A percentile compares a stretch with the other conserved stretches of the same genome.
These are phyloP conservation scores for Tulasnella sp. DNA, from an alignment of 768 basidiomycete species.

Conservation along the genomic window DNA sequence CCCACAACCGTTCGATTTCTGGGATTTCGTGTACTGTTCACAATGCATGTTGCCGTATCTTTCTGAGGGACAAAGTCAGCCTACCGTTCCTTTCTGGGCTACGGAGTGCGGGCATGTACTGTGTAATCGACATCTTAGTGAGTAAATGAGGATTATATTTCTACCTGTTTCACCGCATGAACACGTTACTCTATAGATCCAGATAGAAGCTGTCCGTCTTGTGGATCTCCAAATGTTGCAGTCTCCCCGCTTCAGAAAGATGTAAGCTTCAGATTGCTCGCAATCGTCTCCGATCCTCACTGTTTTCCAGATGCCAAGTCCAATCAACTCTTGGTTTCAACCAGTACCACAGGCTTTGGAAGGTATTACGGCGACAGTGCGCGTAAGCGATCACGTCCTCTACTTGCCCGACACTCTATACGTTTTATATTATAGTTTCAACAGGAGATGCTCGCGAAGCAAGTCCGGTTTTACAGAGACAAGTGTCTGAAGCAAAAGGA, in stretches of 20 bases:
- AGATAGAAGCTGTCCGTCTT: slow-evolving; percentile 63
- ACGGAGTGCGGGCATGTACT: slow-evolving; percentile 80
- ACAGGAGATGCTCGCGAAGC: slow-evolving; percentile 56
- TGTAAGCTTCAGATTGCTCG: slow-evolving; percentile 32
- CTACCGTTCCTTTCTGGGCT: slow-evolving; percentile 69
- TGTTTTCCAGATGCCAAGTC: slow-evolving; percentile 49
- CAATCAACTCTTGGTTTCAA: slow-evolving; percentile 74
- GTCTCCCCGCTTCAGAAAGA: slow-evolving; percentile 60
- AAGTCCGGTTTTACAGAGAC: slow-evolving; percentile 49
- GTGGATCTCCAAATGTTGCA: slow-evolving; percentile 49
- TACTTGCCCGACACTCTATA: not conserved
- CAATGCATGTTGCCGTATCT: slow-evolving; percentile 55
- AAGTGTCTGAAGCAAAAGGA: slow-evolving; percentile 44
- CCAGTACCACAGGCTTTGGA: slow-evolving; percentile 50
- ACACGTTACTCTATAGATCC: slow-evolving; percentile 33
- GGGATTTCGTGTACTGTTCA: slow-evolving; percentile 66
- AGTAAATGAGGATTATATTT: slow-evolving; percentile 19
- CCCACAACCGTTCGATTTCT: too few species aligned
- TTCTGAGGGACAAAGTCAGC: slow-evolving; percentile 33
- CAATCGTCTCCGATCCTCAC: not conserved
- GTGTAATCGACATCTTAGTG: slow-evolving; percentile 78
- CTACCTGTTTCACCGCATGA: slow-evolving; percentile 21
- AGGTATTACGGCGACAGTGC: slow-evolving; percentile 48
- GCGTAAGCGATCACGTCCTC: slow-evolving; percentile 30
- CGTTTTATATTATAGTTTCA: slow-evolving; percentile 45